phyloP scores from a whole-genome alignment of 352 stramenopile genomes.

The Phytophthora brassicae region DNA sequence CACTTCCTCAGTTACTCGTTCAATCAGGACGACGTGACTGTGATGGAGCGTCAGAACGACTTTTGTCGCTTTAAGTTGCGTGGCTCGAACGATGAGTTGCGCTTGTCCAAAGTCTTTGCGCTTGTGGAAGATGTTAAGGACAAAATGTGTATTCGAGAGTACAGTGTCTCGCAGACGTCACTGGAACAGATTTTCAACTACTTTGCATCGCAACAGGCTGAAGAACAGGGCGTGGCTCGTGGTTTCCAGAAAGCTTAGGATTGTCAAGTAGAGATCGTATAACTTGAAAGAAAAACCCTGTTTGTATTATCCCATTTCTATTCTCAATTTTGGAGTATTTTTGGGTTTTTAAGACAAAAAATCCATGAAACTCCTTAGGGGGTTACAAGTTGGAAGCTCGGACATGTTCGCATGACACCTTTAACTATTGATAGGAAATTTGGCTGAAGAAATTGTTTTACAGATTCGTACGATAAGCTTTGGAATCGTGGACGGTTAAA shows the following conservation, averaged over 20 bases:
- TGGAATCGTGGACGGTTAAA: neutral
- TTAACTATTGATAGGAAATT: conserved; percentile 26
- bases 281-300: conserved; percentile 29
- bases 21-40: conserved; percentile 23
- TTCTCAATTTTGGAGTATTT: no score
- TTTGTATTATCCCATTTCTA: no score
- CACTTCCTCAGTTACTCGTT: conserved; percentile 44
- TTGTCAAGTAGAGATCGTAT: no score
- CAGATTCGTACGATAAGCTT: conserved; percentile 1
- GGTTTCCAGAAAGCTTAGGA: conserved; percentile 34
- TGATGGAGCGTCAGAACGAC: conserved; percentile 69
- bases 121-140: conserved; percentile 63
- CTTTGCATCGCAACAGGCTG: conserved; percentile 75
- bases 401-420: conserved; percentile 19
- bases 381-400: conserved; percentile 7
- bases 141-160: conserved; percentile 75
- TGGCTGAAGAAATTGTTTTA: neutral
- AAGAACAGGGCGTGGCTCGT: conserved; percentile 43
- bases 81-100: conserved; percentile 45
- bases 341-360: conserved; percentile 1
- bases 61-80: conserved; percentile 67
- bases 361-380: conserved; percentile 13
- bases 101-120: conserved; percentile 74
- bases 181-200: conserved; percentile 92
- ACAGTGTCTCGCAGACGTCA: conserved; percentile 88